Conservation (phyloP, 148 eudicot genomes). For the Simmondsia chinensis region DNA sequence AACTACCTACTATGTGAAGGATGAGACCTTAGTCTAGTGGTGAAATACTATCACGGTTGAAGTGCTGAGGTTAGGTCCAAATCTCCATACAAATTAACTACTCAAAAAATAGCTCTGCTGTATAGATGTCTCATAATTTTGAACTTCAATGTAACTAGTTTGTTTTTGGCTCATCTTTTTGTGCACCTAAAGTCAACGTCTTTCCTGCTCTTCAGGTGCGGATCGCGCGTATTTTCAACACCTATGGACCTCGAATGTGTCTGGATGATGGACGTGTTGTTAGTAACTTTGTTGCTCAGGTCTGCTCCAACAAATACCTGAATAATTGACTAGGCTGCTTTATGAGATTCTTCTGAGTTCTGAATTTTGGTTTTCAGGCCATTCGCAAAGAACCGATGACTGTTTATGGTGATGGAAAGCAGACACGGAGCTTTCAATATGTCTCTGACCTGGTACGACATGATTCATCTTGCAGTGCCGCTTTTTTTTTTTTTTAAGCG, state of each 20-base stretch:
- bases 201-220: conserved; percentile 44
- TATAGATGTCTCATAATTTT: no score
- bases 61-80: no score
- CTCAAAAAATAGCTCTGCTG: no score
- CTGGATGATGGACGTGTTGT: conserved; percentile 90
- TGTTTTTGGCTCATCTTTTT: not conserved
- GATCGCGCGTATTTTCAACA: conserved; percentile 78
- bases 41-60: no score
- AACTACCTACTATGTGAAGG: no score
- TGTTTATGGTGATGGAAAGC: conserved; percentile 86
- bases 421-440: conserved; percentile 85
- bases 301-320: conserved; percentile 10
- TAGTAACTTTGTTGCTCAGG: conserved; percentile 89
- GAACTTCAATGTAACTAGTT: no score
- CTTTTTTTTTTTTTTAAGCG: no score
- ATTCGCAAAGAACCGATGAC: conserved; percentile 84
- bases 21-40: no score
- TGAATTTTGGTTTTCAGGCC: conserved; percentile 38
- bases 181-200: not conserved
- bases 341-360: conserved; percentile 2
- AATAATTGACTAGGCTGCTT: not conserved
- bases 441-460: conserved; percentile 78
- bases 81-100: no score
- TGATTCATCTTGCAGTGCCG: not conserved
- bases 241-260: conserved; percentile 89